Base-by-base conservation (phyloP, 306 rosid species). In the Fagus sylvatica region DNA sequence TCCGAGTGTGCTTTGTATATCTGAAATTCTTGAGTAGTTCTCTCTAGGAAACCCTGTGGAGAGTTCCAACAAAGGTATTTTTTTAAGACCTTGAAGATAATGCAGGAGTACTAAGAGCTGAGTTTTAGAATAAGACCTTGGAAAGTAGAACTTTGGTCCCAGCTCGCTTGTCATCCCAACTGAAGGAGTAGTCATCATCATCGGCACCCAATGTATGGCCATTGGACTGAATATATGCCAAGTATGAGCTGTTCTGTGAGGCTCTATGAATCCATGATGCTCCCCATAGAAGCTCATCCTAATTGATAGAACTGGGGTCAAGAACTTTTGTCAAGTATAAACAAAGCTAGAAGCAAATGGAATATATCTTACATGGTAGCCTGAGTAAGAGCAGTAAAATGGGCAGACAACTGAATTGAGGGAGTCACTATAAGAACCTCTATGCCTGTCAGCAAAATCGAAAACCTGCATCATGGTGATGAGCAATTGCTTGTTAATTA, bases 231-330 rank as follows among this genome's bases (percentile, higher is more conserved):
- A 92, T 92, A 74, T 90, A 94, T 59, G 64, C 57, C 78, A 92
- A 73, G 78, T 84, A 90, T 2, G 90, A 81, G 68, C 71, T 77
- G 33, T 57, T 73, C 74, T 86, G 81, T 0, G 98, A 90, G 70
- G 98, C 98, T 80, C 75, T 87, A 42, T 92, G 88, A 56, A 94
- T 81, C 97, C 98, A 94, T 9, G 98, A 88, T 16, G 97, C 96
- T 57, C 93, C 96, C 97, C 98, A 94, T 10, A 94, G 90, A 84
- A 94, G 96, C 82, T 94, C 98, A 80, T 94, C 98, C 98, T 94
- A 69, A 69, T 72, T 11, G 8, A 49, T 75, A 68, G 36, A 76
- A 61, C 5, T 61, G 49, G 36, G 43, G 19, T 71, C 66, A 39
- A 73, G 49, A 64, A 60, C 30, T 28, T 5, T 53, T 51, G 6